Base-by-base conservation (phyloP, 768 basidiomycete species). In the Tylopilus intermedius region DNA sequence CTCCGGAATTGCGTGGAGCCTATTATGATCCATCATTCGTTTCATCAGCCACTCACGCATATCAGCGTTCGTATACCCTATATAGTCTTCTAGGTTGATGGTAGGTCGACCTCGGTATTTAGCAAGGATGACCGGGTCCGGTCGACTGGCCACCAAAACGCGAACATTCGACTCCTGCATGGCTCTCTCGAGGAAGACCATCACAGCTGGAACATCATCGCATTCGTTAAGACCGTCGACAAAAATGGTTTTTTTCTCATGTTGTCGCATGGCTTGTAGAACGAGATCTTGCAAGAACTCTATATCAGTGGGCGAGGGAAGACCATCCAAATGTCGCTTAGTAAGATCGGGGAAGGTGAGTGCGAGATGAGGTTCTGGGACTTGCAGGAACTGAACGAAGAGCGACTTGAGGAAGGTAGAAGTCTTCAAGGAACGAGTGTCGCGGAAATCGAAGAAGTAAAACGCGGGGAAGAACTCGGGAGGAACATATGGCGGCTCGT, bases 371-470 rank as follows among this genome's bases (percentile, higher is more conserved):
- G 54, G 56, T 5, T 65, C 55, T 1, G 56, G 60, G 11, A 60
- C 52, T 45, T 67, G 65, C 14, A 67, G 30, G 45, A 66, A 67
- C 55, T 66, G 65, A 18, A 57, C 57, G 24, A 65, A 60, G 18
- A 66, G 56, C 3, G 63, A 63, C 30, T 58, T 62, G 47, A 66
- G 47, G 42, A 66, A 58, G 26, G 65, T 45, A 21, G 55, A 29
- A 2, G 43, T 51, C 38, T 49, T 51, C 43, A 60, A 10, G 3
- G 57, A 51, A 44, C 65, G 65, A 48, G 41, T 48, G 47, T 67
- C 65, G 30, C 65, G 63, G 47, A 57, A 62, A 53, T 66, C 66
- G 46, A 67, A 66, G 32, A 65, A 66, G 54, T 62, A 62, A 49
- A 63, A 58, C 0, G 54, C 66, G 3, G 66, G 58, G 45, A 59